Evolutionary conservation across 2,329 filamentous ascomycete species (phyloP), one percentile per base, ranked within the genome.

Genomic region (Penicillium sp.): DNA sequence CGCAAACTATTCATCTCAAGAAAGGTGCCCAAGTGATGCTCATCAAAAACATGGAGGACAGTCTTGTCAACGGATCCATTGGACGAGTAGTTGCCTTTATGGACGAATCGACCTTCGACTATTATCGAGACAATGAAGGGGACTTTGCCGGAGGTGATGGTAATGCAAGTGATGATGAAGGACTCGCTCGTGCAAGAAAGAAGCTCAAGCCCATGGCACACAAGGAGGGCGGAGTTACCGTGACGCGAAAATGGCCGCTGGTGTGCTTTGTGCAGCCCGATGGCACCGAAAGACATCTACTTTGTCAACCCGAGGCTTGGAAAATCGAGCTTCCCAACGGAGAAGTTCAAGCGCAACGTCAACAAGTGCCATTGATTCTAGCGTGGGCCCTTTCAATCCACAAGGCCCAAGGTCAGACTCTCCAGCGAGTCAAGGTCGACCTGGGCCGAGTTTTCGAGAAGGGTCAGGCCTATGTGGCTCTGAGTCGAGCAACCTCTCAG

Each of bases 41-140:
- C n/a, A 96, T 99, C 79, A 99, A 99, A 72, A 99, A 99, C 63
- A 87, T 97, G 74, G 94, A 99, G 66, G 90, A 96, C 35, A 86
- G 84, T 0, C 80, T 99, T 0, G 94, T 97, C 61, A 99, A 99
- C 66, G 94, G 94, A 4, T 95, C 92, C 0, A 79, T 99, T 9
- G 94, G 94, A 22, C 92, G 88, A 55, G 88, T 99, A 4, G 80
- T 87, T 11, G 84, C 81, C 5, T 95, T 96, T 71, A 92, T 91
- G 86, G 83, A 79, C 46, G 83, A 87, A 58, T 75, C 76, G 39
- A 81, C 78, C 25, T 88, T 86, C 58, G 81, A 81, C 46, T 69
- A 77, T 39, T 85, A 84, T 63, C 75, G 77, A 25, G 73, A 79
- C 20, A 77, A 85, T 56, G 83, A 86, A 56, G 79, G 81, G 36